Percentiles rank a stretch among this genome's conserved stretches.
These are phyloP conservation scores for Phylloporus sp. DNA, from an alignment of 768 basidiomycete species.

Conservation along the genomic window DNA sequence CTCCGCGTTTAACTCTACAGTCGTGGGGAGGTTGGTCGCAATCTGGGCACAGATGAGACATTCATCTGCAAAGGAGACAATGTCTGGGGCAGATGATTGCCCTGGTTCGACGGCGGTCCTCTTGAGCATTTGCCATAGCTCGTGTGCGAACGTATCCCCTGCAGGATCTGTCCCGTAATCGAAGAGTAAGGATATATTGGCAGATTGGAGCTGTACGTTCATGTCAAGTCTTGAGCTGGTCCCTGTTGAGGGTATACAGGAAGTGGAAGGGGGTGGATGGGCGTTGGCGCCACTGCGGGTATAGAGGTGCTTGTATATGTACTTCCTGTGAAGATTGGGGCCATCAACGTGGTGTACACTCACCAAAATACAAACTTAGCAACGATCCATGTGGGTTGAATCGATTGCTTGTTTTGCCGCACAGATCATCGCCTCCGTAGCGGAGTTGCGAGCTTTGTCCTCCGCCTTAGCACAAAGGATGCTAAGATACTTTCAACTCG, in stretches of 20 bases:
- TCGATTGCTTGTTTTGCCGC: no score
- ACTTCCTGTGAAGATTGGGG: conserved; percentile 13
- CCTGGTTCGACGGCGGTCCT: conserved; percentile 25
- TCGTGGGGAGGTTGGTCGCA: background rate
- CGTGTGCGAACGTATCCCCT: background rate
- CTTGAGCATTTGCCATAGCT: conserved; percentile 24
- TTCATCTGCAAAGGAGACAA: conserved; percentile 26
- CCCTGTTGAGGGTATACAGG: background rate
- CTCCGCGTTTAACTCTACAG: background rate
- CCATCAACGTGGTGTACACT: background rate
- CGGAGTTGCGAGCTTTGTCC: no score
- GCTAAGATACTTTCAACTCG: no score
- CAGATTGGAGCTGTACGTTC: conserved; percentile 9
- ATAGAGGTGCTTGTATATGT: conserved; percentile 7
- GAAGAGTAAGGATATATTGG: conserved; percentile 10
- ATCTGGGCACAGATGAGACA: conserved; percentile 29
- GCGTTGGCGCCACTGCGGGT: conserved; percentile 12
- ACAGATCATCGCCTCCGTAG: no score
- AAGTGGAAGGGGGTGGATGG: background rate
- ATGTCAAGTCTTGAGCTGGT: background rate
- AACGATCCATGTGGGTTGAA: background rate
- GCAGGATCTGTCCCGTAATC: background rate
- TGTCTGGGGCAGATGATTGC: conserved; percentile 21
- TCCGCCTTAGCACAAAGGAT: no score
- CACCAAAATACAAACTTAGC: background rate